Base-by-base conservation (phyloP, 345 rosid genomes). In the Aegle marmelos region DNA sequence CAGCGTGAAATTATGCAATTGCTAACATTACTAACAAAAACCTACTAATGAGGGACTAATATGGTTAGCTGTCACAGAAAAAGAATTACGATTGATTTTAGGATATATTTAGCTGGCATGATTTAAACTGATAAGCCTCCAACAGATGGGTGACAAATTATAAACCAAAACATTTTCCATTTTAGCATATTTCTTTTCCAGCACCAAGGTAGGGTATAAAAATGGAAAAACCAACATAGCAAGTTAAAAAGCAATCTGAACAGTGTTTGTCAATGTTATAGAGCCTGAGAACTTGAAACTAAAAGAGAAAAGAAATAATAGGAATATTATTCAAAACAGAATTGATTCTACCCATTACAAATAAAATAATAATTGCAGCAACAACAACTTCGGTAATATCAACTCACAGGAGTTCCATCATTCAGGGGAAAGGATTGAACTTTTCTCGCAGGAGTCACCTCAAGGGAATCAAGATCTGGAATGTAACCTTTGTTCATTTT, bases 401-500 rank as follows among this genome's bases (percentile, higher is more conserved):
- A 62, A 88, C 98, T 91, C 78, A 95, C 98, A 14, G 86, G 89
- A 79, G 90, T 82, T 64, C 30, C 76, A 25, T 79, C 86, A 82
- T 72, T 80, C 70, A 84, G 75, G 30, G 93, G 92, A 79, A 87
- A 85, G 68, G 88, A 86, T 81, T 90, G 95, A 79, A 86, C 81
- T 87, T 90, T 89, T 84, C 88, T 82, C 5, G 92, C 89, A 37
- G 98, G 95, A 82, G 98, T 92, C 83, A 82, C 84, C 76, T 84
- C 93, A 79, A 96, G 83, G 57, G 86, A 80, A 83, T 96, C 98
- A 53, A 96, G 95, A 85, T 96, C 95, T 80, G 91, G 88, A 69
- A 88, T 78, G 78, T 84, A 91, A 69, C 99, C 99, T 79, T 90
- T 90, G 85, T 96, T 96, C 90, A 96, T 87, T 88, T 90, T 89